A percentile compares a stretch with the other conserved stretches of the same genome.
These are phyloP conservation scores for Lenwebbia sp. DNA, from an alignment of 345 rosid genomes.

Conservation along the genomic window DNA sequence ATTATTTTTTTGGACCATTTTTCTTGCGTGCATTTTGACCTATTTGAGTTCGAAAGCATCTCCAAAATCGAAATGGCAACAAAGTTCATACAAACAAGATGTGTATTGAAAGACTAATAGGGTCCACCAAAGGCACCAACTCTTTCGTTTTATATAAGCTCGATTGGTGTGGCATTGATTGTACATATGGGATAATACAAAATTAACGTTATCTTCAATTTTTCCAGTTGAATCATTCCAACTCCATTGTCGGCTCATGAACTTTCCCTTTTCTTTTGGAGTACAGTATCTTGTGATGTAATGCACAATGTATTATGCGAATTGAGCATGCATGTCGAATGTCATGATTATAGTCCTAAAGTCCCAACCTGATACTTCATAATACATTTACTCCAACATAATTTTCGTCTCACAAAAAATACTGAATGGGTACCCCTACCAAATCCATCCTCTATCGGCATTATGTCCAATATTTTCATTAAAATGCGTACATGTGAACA, in stretches of 20 bases:
- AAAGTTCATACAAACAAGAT: not conserved
- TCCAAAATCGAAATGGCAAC: not conserved
- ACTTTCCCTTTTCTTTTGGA: not conserved
- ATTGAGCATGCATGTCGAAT: not conserved
- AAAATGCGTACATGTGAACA: not conserved
- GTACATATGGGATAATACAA: not conserved
- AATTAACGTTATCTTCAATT: not conserved
- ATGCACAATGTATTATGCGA: not conserved
- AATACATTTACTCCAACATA: not conserved
- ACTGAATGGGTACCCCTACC: not conserved
- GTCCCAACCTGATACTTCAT: not conserved
- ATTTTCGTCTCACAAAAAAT: not conserved
- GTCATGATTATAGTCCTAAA: not conserved
- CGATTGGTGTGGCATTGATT: not conserved
- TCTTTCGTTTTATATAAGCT: not conserved
- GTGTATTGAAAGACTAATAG: not conserved
- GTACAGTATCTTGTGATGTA: not conserved
- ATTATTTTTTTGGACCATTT: not conserved
- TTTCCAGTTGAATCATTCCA: not conserved
- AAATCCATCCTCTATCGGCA: not conserved
- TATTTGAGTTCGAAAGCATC: not conserved
- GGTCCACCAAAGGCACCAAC: not conserved
- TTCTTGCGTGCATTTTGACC: not conserved
- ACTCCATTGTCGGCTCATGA: not conserved
- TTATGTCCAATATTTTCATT: accelerated